Base-by-base conservation (phyloP, 148 eudicot species). In the Fagopyrum homotropicum region DNA sequence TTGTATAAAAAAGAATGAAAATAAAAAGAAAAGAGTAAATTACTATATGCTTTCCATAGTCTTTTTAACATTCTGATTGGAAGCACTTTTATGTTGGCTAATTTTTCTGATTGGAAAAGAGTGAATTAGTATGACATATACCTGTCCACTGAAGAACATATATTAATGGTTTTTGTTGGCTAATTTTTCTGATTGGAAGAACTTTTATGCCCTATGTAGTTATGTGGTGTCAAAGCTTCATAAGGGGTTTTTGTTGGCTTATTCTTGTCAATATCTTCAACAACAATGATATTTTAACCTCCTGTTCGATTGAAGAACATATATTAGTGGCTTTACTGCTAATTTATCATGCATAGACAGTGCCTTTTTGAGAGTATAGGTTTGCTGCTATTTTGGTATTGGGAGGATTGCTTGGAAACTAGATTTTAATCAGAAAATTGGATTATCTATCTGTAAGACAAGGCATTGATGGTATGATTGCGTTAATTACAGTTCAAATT, bases 341-440 rank as follows among this genome's bases (percentile, higher is more conserved):
- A 22, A 22, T 0, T 22, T 22, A 22, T 22, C 26, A 22, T 22
- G 26, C 26, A 22, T 22, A 22, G 26, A 22, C 26, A 22, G 0
- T 22, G 26, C 0, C 35, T 54, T 54, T 54, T 22, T 54, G 22
- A 16, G 59, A 54, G n/a, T 54, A n/a, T 22, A 22, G 26, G 26
- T 79, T 86, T 96, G 59, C 83, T 96, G 76, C 83, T 96, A 11
- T 88, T 92, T 76, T 96, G 99, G 99, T 77, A 89, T 79, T 96
- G 98, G 99, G 99, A 92, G 83, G 95, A 96, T 52, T 96, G 92
- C 77, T 73, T 96, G 82, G 92, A 92, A 81, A 84, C 80, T 63
- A 92, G 99, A 98, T 55, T 22, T 22, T 35, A 22, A 30, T 40
- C 17, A 64, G 57, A 59, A 49, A 47, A 35, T 60, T 14, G 10